These are phyloP conservation scores for Cucumis cinereus DNA, from an alignment of 306 rosid species.

Conservation along the genomic window DNA sequence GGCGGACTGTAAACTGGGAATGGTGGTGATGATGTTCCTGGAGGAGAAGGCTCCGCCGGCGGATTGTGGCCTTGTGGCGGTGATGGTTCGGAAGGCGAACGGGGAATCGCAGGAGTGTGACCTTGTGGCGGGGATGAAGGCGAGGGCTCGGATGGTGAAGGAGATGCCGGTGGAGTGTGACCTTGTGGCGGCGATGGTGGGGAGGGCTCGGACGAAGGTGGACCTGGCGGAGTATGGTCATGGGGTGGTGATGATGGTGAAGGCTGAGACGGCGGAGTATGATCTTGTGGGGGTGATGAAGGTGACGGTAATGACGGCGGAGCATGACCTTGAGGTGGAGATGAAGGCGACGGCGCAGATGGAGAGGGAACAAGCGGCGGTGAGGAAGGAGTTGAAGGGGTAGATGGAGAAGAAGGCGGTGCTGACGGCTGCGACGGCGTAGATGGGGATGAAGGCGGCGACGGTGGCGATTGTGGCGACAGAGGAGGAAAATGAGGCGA, in stretches of 20 bases:
- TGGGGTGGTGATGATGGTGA: background rate
- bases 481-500: background rate
- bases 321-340: background rate
- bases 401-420: background rate
- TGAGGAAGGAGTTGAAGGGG: background rate
- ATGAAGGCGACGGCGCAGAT: background rate
- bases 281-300: background rate
- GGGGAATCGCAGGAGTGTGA: background rate
- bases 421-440: background rate
- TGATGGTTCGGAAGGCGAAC: background rate
- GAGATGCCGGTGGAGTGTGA: background rate
- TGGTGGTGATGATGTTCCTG: background rate
- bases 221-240: background rate
- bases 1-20: conserved; percentile 1
- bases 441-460: background rate
- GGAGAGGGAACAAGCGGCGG: background rate
- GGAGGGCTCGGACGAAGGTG: background rate
- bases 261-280: background rate
- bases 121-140: background rate
- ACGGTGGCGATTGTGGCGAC: background rate
- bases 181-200: background rate
- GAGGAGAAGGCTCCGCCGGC: background rate
- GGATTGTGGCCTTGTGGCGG: background rate
- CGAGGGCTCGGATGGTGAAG: background rate
- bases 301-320: background rate